phyloP scores from a whole-genome alignment of 148 eudicot species.

The Arbutus unedo region DNA sequence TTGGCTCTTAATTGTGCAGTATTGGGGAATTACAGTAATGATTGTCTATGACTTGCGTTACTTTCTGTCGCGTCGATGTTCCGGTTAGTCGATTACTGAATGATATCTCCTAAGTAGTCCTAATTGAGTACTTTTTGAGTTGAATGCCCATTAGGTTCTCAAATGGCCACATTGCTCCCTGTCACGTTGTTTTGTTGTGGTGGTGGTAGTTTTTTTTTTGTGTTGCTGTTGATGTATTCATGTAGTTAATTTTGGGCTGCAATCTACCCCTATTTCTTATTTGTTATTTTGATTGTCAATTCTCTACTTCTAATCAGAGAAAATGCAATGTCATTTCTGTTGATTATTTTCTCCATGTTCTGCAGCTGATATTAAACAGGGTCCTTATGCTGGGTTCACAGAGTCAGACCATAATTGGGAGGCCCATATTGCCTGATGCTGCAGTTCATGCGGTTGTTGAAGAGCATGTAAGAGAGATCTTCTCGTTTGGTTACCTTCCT shows the following conservation, averaged over 20 bases:
- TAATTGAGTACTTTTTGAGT: neutral
- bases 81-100: neutral
- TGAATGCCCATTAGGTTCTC: neutral
- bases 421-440: constrained; percentile 83
- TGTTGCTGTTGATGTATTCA: neutral
- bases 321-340: neutral
- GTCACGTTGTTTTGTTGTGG: neutral
- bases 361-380: constrained; percentile 77
- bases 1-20: neutral
- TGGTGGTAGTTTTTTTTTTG: neutral
- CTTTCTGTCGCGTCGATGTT: neutral
- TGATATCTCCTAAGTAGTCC: neutral
- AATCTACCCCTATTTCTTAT: neutral
- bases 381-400: constrained; percentile 82
- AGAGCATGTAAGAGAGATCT: constrained; percentile 70
- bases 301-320: neutral
- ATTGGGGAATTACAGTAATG: neutral
- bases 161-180: neutral
- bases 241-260: neutral
- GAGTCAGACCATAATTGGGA: constrained; percentile 84
- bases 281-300: constrained; percentile 14
- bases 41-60: neutral
- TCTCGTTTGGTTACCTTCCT: too few species aligned
- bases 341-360: constrained; percentile 7
- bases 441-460: constrained; percentile 93